Evolutionary conservation across 2,329 filamentous ascomycete genomes (phyloP).

Genomic region (Chrysoporthe austroafricana): DNA sequence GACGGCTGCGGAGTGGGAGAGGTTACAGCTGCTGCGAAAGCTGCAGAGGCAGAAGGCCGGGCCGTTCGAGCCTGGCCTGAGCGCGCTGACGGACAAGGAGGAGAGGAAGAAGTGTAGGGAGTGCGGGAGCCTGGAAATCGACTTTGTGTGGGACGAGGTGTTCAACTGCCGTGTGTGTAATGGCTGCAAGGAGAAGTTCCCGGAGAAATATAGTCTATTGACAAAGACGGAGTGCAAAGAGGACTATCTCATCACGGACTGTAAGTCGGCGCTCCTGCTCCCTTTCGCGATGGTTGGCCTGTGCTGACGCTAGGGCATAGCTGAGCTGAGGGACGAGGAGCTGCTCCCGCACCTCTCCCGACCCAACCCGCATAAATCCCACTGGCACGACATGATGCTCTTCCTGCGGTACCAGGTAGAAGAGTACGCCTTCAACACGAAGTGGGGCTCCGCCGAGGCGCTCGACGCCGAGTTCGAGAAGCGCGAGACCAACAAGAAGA

Average conservation of each 20-base stretch:
- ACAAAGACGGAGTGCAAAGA: constrained; percentile 97
- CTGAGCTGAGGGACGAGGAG: constrained; percentile 87
- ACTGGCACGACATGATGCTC: constrained; percentile 99
- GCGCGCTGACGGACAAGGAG: constrained; percentile 66
- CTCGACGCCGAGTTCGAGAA: constrained; percentile 87
- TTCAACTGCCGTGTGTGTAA: constrained; percentile 78
- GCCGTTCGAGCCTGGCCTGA: constrained; percentile 88
- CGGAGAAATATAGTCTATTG: constrained; percentile 91
- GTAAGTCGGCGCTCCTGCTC: constrained; percentile 51
- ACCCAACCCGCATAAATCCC: constrained; percentile 93
- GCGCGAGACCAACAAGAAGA: constrained; percentile 78
- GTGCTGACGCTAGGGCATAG: constrained; percentile 44
- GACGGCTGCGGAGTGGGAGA: constrained; percentile 90
- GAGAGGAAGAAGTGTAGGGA: constrained; percentile 79
- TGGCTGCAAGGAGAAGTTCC: constrained; percentile 83
- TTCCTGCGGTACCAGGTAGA: constrained; percentile 94
- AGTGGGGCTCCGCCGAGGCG: constrained; percentile 88
- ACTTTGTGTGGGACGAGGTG: constrained; percentile 91
- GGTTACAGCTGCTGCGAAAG: constrained; percentile 73
- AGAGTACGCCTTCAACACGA: constrained; percentile 84
- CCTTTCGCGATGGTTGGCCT: not conserved
- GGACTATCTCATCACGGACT: constrained; percentile 93
- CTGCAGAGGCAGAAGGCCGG: constrained; percentile 76
- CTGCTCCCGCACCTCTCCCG: constrained; percentile 85
- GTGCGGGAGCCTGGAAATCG: constrained; percentile 83